Conservation (phyloP, 192 early-diverging fungal genomes). For the Coemansia brasiliensis region DNA sequence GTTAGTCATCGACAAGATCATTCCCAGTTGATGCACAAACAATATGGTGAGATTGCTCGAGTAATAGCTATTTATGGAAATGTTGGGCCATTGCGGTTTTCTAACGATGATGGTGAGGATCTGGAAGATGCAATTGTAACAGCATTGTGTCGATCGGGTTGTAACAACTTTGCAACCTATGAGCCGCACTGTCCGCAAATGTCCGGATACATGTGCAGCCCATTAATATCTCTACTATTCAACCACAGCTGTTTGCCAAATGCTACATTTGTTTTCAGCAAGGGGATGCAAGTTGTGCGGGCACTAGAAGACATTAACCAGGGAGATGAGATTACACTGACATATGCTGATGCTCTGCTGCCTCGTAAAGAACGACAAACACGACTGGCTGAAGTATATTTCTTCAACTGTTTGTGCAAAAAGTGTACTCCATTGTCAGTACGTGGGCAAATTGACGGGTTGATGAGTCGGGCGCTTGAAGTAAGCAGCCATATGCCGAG, state of each 20-base stretch:
- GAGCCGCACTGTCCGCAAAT: conserved; percentile 7
- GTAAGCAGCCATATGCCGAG: conserved; percentile 5
- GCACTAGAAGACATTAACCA: conserved; percentile 25
- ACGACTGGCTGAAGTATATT: conserved; percentile 31
- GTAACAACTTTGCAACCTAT: conserved; percentile 43
- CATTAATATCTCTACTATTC: conserved; percentile 37
- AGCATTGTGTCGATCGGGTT: conserved; percentile 25
- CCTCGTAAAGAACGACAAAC: conserved; percentile 25
- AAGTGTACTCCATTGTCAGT: conserved; percentile 12
- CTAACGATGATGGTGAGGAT: neutral
- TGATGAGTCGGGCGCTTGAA: conserved; percentile 18
- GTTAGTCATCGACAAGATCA: conserved; percentile 29
- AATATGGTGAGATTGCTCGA: conserved; percentile 35
- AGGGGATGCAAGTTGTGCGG: conserved; percentile 22
- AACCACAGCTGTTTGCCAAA: conserved; percentile 53
- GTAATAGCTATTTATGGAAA: conserved; percentile 6
- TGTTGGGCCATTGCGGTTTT: too few species aligned
- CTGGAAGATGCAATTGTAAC: conserved; percentile 2
- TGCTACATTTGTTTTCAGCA: conserved; percentile 14
- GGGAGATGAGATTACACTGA: conserved; percentile 34
- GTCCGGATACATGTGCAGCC: conserved; percentile 38
- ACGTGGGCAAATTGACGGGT: conserved; percentile 11
- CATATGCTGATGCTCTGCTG: conserved; percentile 31
- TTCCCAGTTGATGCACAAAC: conserved; percentile 28
- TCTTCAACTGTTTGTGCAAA: conserved; percentile 37